These are phyloP conservation scores for Candida dubliniensis DNA, from an alignment of 1,139 yeast species.

Conservation along the genomic window DNA sequence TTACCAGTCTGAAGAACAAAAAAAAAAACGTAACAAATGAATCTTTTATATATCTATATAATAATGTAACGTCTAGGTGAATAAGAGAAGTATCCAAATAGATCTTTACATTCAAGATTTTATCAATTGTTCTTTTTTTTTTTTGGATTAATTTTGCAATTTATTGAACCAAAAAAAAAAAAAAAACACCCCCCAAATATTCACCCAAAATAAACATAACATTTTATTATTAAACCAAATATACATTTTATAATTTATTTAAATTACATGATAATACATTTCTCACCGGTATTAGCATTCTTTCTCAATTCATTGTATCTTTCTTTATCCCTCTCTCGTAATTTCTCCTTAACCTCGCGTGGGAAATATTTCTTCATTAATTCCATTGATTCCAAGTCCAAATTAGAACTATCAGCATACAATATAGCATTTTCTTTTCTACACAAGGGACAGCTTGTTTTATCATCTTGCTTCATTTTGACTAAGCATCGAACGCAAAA, in stretches of 20 bases:
- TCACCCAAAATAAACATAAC: background rate
- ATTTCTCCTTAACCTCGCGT: slow-evolving; percentile 60
- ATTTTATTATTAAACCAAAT: background rate
- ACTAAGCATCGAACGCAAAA: slow-evolving; percentile 74
- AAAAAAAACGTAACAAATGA: too few relatives aligned
- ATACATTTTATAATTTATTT: background rate
- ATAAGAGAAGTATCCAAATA: too few relatives aligned
- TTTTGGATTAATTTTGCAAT: too few relatives aligned
- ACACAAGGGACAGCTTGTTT: slow-evolving; percentile 68
- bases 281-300: slow-evolving; percentile 19
- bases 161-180: too few relatives aligned
- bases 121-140: too few relatives aligned
- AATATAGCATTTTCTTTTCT: slow-evolving; percentile 51
- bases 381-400: slow-evolving; percentile 55
- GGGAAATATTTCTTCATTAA: slow-evolving; percentile 65
- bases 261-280: slow-evolving; percentile 26
- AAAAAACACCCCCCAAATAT: background rate
- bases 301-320: slow-evolving; percentile 32
- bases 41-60: too few relatives aligned
- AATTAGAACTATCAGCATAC: slow-evolving; percentile 58
- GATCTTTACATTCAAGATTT: too few relatives aligned
- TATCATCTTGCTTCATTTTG: slow-evolving; percentile 57
- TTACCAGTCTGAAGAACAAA: too few relatives aligned
- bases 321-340: slow-evolving; percentile 60
- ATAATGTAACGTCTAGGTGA: too few relatives aligned